Evolutionary conservation across 441 rosid genomes (phyloP).

Genomic region (Geranium incanum): DNA sequence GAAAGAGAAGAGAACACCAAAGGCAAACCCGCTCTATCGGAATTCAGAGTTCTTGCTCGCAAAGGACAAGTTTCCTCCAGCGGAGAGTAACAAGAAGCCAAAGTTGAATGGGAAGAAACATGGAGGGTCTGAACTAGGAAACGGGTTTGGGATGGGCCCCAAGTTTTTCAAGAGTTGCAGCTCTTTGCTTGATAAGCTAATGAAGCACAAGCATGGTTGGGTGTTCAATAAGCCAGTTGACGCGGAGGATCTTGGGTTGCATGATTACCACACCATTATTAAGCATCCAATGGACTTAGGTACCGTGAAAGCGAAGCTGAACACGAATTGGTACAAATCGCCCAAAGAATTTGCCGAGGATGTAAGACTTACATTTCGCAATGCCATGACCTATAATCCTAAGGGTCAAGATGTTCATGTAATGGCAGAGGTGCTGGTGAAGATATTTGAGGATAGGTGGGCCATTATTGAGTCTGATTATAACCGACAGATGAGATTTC

Average conservation of each 20-base stretch:
- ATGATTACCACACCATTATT: constrained; percentile 72
- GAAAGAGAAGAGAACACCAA: constrained; percentile 96
- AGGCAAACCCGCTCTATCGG: constrained; percentile 86
- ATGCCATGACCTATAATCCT: constrained; percentile 94
- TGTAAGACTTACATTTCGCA: constrained; percentile 89
- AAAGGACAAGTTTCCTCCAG: constrained; percentile 90
- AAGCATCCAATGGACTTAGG: constrained; percentile 97
- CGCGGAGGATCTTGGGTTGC: constrained; percentile 66
- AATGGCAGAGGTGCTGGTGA: constrained; percentile 68
- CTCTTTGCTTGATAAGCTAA: constrained; percentile 72
- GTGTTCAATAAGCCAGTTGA: constrained; percentile 92
- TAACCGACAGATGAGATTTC: constrained; percentile 56
- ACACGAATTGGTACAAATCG: constrained; percentile 74
- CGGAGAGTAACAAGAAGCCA: constrained; percentile 88
- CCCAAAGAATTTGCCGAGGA: constrained; percentile 95
- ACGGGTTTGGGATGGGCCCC: constrained; percentile 44
- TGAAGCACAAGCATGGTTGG: constrained; percentile 97
- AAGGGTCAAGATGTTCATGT: constrained; percentile 87
- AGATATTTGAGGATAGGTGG: constrained; percentile 87
- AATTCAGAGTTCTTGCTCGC: constrained; percentile 90
- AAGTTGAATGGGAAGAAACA: constrained; percentile 69
- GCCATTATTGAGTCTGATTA: constrained; percentile 67
- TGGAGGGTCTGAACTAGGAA: constrained; percentile 44
- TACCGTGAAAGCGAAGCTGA: constrained; percentile 59
- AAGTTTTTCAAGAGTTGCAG: constrained; percentile 66